A percentile compares a stretch with the other conserved stretches of the same genome.
phyloP scores from a whole-genome alignment of 2,329 filamentous ascomycete species.

The Pseudogymnoascus sp. region DNA sequence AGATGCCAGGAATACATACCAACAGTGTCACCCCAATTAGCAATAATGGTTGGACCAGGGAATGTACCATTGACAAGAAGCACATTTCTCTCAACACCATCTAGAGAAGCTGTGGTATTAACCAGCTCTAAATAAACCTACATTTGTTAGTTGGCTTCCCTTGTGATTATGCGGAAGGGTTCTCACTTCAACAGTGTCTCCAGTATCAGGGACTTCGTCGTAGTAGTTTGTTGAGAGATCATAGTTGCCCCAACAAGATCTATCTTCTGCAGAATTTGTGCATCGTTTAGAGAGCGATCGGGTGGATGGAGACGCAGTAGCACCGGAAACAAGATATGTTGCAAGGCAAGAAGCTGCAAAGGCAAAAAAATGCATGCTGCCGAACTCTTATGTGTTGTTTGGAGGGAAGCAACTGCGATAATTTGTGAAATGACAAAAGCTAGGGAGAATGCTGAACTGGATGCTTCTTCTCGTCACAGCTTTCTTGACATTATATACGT shows the following conservation, averaged over 20 bases:
- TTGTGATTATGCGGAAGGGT: slow-evolving; percentile 52
- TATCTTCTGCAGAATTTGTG: slow-evolving; percentile 21
- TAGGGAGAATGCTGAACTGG: neutral
- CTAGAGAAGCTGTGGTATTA: slow-evolving; percentile 26
- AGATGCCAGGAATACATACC: slow-evolving; percentile 16
- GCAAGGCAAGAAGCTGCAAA: neutral
- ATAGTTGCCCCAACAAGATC: slow-evolving; percentile 41
- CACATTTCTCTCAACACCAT: slow-evolving; percentile 27
- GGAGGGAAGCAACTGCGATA: neutral
- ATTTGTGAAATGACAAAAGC: neutral
- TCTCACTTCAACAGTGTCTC: slow-evolving; percentile 43
- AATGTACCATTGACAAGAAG: slow-evolving; percentile 33
- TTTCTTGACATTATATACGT: neutral
- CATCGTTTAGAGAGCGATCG: neutral
- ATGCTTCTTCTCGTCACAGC: neutral
- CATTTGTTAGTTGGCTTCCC: slow-evolving; percentile 17
- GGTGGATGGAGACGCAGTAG: neutral
- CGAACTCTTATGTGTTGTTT: neutral
- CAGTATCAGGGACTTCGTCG: slow-evolving; percentile 36
- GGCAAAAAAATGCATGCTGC: neutral
- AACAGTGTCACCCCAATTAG: slow-evolving; percentile 34
- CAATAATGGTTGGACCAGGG: slow-evolving; percentile 33
- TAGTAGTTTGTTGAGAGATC: slow-evolving; percentile 40
- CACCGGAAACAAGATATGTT: neutral
- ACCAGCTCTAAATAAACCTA: slow-evolving; percentile 20